phyloP scores from a whole-genome alignment of 1,139 yeast genomes.

The Yamadazyma atmosphaerica region DNA sequence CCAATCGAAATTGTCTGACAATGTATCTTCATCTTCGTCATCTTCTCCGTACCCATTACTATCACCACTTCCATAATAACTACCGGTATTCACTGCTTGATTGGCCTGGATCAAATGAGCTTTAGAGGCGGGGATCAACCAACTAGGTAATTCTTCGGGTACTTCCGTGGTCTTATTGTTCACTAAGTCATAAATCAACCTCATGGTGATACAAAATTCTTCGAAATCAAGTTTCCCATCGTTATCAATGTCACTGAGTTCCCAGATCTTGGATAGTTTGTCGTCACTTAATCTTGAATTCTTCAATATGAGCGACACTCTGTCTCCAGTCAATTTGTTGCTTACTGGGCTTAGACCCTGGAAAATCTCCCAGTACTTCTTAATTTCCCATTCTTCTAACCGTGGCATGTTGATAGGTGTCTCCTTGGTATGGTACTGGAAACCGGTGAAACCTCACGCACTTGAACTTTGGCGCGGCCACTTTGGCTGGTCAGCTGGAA shows the following conservation, averaged over 20 bases:
- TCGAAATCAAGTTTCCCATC: slow-evolving; percentile 94
- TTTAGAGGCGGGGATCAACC: slow-evolving; percentile 91
- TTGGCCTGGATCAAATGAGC: slow-evolving; percentile 82
- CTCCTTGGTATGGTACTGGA: neutral
- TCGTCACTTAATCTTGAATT: slow-evolving; percentile 81
- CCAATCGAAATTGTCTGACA: slow-evolving; percentile 86
- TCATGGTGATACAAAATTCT: slow-evolving; percentile 96
- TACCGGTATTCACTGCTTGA: slow-evolving; percentile 52
- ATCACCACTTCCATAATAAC: slow-evolving; percentile 47
- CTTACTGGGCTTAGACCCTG: slow-evolving; percentile 80
- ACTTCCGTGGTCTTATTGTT: slow-evolving; percentile 66
- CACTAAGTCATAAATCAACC: slow-evolving; percentile 86
- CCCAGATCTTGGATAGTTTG: slow-evolving; percentile 84
- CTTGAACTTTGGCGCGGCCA: too few species aligned
- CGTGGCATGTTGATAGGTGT: slow-evolving; percentile 44
- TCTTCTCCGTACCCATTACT: slow-evolving; percentile 19
- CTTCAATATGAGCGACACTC: slow-evolving; percentile 82
- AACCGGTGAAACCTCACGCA: too few species aligned
- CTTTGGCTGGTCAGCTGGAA: too few species aligned
- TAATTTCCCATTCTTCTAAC: slow-evolving; percentile 90
- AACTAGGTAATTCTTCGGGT: slow-evolving; percentile 76
- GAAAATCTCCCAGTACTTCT: slow-evolving; percentile 96
- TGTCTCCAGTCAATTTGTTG: slow-evolving; percentile 80
- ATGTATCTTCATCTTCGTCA: slow-evolving; percentile 53
- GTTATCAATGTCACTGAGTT: slow-evolving; percentile 85